Percentiles rank a stretch among this genome's conserved stretches.
phyloP scores from a whole-genome alignment of 345 rosid species.

The Diplotaxis tenuifolia region DNA sequence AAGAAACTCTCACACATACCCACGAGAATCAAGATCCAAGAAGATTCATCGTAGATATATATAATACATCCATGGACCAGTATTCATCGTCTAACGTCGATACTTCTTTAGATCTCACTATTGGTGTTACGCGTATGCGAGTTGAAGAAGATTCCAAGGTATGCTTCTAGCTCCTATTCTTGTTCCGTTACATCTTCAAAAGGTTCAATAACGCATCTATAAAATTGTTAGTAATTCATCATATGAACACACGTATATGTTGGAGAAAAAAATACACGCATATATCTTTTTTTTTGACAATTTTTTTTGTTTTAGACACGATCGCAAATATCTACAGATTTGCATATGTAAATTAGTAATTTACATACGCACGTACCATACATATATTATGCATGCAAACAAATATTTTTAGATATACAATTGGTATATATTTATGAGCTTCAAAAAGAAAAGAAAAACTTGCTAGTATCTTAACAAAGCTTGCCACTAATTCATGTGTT shows the following conservation, averaged over 20 bases:
- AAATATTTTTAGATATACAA: background rate
- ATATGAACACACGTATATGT: conserved; percentile 39
- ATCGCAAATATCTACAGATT: too few relatives aligned
- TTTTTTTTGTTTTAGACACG: too few relatives aligned
- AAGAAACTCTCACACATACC: conserved; percentile 14
- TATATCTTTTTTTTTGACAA: too few relatives aligned
- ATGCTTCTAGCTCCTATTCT: background rate
- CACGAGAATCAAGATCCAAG: conserved; percentile 15
- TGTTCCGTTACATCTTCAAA: conserved; percentile 14
- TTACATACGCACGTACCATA: too few relatives aligned
- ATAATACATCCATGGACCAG: conserved; percentile 43
- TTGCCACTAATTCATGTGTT: background rate
- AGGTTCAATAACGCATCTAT: conserved; percentile 6
- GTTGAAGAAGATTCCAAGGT: conserved; percentile 44
- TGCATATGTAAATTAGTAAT: too few relatives aligned
- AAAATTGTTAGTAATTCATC: conserved; percentile 21
- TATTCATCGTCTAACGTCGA: conserved; percentile 46
- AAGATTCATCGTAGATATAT: conserved; percentile 5
- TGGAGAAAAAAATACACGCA: too few relatives aligned
- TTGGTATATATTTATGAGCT: background rate
- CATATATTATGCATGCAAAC: too few relatives aligned
- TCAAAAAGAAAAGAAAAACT: background rate
- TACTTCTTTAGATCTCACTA: conserved; percentile 61
- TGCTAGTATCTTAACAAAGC: background rate
- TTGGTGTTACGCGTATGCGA: conserved; percentile 40